phyloP scores from a whole-genome alignment of 495 filamentous ascomycete species.

The Geoglossum glabrum region DNA sequence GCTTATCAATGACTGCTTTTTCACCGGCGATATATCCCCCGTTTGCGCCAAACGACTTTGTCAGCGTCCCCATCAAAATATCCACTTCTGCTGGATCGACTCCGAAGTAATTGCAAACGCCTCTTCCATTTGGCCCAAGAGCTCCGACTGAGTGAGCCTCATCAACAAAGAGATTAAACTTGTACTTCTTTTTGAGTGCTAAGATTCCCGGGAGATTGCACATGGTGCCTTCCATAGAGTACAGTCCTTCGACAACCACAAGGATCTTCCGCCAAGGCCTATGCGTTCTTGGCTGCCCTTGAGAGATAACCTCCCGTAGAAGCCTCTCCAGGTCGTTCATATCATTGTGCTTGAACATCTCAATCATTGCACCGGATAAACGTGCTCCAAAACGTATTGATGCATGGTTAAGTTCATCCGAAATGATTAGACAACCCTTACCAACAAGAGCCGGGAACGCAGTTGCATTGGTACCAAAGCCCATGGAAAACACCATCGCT shows the following conservation, averaged over 20 bases:
- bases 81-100: slow-evolving; percentile 78
- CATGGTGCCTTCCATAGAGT: slow-evolving; percentile 99
- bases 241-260: slow-evolving; percentile 87
- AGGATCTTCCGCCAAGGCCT: slow-evolving; percentile 98
- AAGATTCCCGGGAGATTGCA: slow-evolving; percentile 79
- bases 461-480: slow-evolving; percentile 82
- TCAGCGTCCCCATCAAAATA: slow-evolving; percentile 94
- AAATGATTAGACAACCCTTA: slow-evolving; percentile 83
- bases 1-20: slow-evolving; percentile 78
- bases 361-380: slow-evolving; percentile 82
- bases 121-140: slow-evolving; percentile 66
- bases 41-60: slow-evolving; percentile 96
- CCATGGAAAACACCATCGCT: slow-evolving; percentile 97
- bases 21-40: slow-evolving; percentile 89
- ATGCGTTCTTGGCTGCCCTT: slow-evolving; percentile 91
- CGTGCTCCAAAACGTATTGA: slow-evolving; percentile 91
- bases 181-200: slow-evolving; percentile 78
- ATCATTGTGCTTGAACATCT: slow-evolving; percentile 94
- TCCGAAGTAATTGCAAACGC: slow-evolving; percentile 93
- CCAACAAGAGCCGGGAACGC: slow-evolving; percentile 77
- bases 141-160: slow-evolving; percentile 95
- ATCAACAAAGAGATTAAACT: slow-evolving; percentile 86
- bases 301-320: slow-evolving; percentile 78
- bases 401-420: slow-evolving; percentile 92
- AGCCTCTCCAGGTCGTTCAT: slow-evolving; percentile 68